Evolutionary conservation across 148 eudicot species (phyloP).

Genomic region (Rhododendron ovatum): DNA sequence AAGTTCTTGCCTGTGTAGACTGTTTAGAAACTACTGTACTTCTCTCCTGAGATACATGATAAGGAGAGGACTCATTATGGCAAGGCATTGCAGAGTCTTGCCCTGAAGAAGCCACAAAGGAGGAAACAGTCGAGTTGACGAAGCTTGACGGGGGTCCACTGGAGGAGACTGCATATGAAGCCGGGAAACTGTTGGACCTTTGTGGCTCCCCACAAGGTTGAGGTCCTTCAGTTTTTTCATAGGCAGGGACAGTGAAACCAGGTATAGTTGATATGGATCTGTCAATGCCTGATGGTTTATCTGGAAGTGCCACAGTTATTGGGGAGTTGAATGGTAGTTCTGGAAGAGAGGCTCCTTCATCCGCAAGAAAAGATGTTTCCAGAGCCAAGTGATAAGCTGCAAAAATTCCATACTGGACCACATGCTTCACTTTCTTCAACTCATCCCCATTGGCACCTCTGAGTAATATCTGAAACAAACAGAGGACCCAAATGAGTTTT

Average conservation of each 20-base stretch:
- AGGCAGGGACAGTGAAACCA: slow-evolving; percentile 39
- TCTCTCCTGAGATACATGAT: slow-evolving; percentile 21
- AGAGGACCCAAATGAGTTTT: slow-evolving; percentile 5
- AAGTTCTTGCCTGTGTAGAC: slow-evolving; percentile 23
- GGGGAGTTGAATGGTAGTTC: slow-evolving; percentile 65
- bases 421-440: slow-evolving; percentile 94
- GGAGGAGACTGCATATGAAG: slow-evolving; percentile 22
- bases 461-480: slow-evolving; percentile 69
- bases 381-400: slow-evolving; percentile 97
- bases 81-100: slow-evolving; percentile 18
- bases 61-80: slow-evolving; percentile 20
- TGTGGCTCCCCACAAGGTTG: slow-evolving; percentile 36
- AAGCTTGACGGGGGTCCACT: slow-evolving; percentile 1
- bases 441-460: slow-evolving; percentile 89
- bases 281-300: slow-evolving; percentile 51
- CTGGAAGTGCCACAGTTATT: slow-evolving; percentile 77
- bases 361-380: slow-evolving; percentile 98
- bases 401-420: slow-evolving; percentile 87
- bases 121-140: slow-evolving; percentile 13
- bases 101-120: slow-evolving; percentile 18
- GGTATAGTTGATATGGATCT: slow-evolving; percentile 79
- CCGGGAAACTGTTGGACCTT: slow-evolving; percentile 28
- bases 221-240: slow-evolving; percentile 35
- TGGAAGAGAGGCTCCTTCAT: slow-evolving; percentile 94
- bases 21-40: slow-evolving; percentile 14